phyloP scores from a whole-genome alignment of 2,329 filamentous ascomycete genomes.

The Beauveria pseudobassiana region DNA sequence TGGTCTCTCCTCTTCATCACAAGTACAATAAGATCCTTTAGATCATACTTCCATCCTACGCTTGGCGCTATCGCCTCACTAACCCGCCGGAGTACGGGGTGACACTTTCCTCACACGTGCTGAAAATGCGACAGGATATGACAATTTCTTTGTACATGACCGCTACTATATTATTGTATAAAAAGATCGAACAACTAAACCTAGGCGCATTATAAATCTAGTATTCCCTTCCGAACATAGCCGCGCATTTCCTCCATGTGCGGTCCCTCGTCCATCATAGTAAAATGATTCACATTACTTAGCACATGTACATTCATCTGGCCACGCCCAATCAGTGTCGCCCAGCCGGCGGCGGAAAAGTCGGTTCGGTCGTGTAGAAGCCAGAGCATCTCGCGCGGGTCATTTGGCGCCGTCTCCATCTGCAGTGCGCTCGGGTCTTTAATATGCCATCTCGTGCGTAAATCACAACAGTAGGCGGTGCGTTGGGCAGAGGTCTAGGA shows the following conservation, averaged over 20 bases:
- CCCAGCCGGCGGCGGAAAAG: conserved; percentile 37
- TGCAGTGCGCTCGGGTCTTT: conserved; percentile 42
- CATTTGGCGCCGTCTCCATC: conserved; percentile 33
- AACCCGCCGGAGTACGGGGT: too few species aligned
- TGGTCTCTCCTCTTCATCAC: too few species aligned
- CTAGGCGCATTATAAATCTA: not conserved
- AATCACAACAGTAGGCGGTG: conserved; percentile 56
- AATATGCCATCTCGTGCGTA: conserved; percentile 66
- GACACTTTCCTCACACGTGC: not conserved
- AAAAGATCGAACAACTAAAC: not conserved
- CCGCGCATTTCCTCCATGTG: not conserved
- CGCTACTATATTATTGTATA: not conserved
- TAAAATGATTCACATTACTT: conserved; percentile 61
- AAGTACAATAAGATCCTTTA: too few species aligned
- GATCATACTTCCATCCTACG: too few species aligned
- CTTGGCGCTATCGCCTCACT: too few species aligned
- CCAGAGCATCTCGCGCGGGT: conserved; percentile 33
- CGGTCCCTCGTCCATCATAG: conserved; percentile 60
- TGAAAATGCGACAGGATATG: not conserved
- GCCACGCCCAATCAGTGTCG: conserved; percentile 3
- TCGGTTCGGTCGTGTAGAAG: conserved; percentile 66
- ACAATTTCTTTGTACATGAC: not conserved
- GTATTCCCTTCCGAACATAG: not conserved
- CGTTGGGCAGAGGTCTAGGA: conserved; percentile 49
- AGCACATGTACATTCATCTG: conserved; percentile 55